Evolutionary conservation across 2,329 filamentous ascomycete species (phyloP).

Genomic region (Sclerotinia glacialis): DNA sequence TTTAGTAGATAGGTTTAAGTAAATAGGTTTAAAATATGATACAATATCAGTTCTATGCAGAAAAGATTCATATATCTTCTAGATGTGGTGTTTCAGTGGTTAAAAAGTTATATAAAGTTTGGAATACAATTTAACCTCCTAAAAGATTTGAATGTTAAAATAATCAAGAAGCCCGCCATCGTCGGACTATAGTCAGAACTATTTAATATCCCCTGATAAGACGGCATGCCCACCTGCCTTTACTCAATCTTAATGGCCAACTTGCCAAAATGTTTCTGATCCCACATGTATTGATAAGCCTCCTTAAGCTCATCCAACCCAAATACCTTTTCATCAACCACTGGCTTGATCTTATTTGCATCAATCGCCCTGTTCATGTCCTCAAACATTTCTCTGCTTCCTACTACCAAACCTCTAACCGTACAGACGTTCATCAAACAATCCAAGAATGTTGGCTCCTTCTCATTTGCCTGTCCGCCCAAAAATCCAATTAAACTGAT

Average conservation of each 20-base stretch:
- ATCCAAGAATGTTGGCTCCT: conserved; percentile 38
- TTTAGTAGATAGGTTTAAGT: too few species aligned
- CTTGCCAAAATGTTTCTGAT: conserved; percentile 41
- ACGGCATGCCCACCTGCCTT: neutral
- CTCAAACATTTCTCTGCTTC: conserved; percentile 49
- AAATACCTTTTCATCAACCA: conserved; percentile 49
- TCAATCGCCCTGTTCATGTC: conserved; percentile 52
- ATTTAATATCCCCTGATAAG: too few species aligned
- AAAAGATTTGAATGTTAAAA: too few species aligned
- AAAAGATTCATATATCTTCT: too few species aligned
- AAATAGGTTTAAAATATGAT: neutral
- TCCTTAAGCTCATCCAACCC: conserved; percentile 45
- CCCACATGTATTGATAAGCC: conserved; percentile 51
- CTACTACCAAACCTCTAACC: conserved; percentile 48
- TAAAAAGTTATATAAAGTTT: too few species aligned
- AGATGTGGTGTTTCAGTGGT: too few species aligned
- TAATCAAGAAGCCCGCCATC: too few species aligned
- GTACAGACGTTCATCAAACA: conserved; percentile 41
- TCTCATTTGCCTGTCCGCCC: conserved; percentile 32
- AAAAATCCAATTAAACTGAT: conserved; percentile 44
- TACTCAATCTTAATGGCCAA: conserved; percentile 21
- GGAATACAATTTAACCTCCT: too few species aligned
- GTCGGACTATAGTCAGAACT: too few species aligned
- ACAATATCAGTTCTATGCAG: too few species aligned
- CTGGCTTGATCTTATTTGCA: conserved; percentile 46